These are phyloP conservation scores for Malus hybrid DNA, from an alignment of 331 rosid genomes.

Conservation along the genomic window DNA sequence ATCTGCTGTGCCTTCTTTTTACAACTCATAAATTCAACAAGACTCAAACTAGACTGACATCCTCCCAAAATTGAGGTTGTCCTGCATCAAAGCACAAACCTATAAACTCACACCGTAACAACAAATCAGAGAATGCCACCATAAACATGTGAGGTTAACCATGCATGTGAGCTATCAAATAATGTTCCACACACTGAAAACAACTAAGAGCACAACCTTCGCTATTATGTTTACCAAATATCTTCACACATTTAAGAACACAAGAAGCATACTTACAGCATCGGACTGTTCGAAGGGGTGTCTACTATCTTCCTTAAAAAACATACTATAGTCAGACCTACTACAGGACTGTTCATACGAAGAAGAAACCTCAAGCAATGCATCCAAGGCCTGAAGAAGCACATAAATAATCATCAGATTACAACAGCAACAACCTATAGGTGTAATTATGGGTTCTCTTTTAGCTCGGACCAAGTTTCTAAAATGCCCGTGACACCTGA, in stretches of 20 bases:
- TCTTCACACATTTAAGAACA: not conserved
- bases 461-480: not conserved
- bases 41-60: not conserved
- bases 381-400: constrained; percentile 64
- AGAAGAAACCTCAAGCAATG: constrained; percentile 56
- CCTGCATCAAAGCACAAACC: too few species aligned
- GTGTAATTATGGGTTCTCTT: not conserved
- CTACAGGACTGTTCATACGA: constrained; percentile 25
- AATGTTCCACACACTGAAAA: not conserved
- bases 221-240: not conserved
- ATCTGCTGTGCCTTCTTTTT: not conserved
- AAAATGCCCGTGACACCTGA: not conserved
- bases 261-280: constrained; percentile 37
- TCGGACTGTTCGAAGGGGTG: constrained; percentile 36
- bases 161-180: not conserved
- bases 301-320: constrained; percentile 25
- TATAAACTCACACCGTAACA: too few species aligned
- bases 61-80: too few species aligned
- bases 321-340: constrained; percentile 21
- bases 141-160: too few species aligned
- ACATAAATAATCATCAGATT: not conserved
- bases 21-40: too few species aligned
- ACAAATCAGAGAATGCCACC: too few species aligned
- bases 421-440: not conserved
- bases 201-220: not conserved